These are phyloP conservation scores for Nadsonia starkeyi-henricii DNA, from an alignment of 1,139 yeast species.

Conservation along the genomic window DNA sequence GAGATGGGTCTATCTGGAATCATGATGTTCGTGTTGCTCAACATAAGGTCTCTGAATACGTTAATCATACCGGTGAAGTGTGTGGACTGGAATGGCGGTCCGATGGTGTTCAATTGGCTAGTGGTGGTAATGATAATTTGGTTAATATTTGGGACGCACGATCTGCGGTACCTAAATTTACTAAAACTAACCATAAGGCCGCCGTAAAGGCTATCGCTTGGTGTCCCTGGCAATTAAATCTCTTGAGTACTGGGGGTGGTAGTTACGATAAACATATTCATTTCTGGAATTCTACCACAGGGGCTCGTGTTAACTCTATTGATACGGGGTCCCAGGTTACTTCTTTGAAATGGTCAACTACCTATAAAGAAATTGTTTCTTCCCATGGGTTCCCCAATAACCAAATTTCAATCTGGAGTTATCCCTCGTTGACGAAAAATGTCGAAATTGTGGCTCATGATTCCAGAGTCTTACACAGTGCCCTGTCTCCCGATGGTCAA, in stretches of 20 bases:
- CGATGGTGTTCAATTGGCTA: constrained; percentile 77
- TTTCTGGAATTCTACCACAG: constrained; percentile 92
- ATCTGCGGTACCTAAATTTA: constrained; percentile 54
- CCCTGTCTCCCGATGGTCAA: constrained; percentile 79
- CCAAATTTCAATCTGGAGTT: constrained; percentile 69
- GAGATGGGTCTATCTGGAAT: constrained; percentile 72
- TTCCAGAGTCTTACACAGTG: constrained; percentile 70
- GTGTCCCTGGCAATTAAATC: constrained; percentile 78
- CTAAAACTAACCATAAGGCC: constrained; percentile 72
- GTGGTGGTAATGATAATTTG: constrained; percentile 90
- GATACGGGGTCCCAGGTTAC: constrained; percentile 93
- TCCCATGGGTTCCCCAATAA: constrained; percentile 92
- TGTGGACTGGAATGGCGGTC: constrained; percentile 82
- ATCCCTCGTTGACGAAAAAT: constrained; percentile 74
- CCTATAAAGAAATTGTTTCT: constrained; percentile 74
- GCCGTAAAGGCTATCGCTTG: constrained; percentile 94
- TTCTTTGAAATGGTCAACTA: constrained; percentile 79
- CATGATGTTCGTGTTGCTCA: constrained; percentile 85
- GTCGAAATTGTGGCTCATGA: constrained; percentile 91
- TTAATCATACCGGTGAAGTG: constrained; percentile 72
- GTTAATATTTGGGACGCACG: constrained; percentile 94
- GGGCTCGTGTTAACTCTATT: constrained; percentile 71
- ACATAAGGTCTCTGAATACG: constrained; percentile 50
- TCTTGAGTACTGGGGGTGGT: constrained; percentile 95
- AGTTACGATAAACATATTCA: constrained; percentile 80